phyloP scores from a whole-genome alignment of 306 rosid genomes.

The Pyrus bretschneideri region DNA sequence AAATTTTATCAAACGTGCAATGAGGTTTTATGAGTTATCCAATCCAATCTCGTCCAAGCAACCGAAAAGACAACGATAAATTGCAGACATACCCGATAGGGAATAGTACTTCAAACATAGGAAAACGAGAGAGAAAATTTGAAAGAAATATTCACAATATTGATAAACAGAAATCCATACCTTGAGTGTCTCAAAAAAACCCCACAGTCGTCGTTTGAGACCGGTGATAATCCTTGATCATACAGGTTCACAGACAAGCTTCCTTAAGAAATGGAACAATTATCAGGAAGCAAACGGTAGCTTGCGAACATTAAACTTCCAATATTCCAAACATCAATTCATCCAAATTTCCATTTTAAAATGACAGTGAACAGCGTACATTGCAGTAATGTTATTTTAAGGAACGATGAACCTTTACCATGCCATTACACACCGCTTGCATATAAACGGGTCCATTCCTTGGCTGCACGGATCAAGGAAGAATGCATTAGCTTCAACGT shows the following conservation, averaged over 20 bases:
- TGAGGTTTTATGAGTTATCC: too few relatives aligned
- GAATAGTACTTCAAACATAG: background rate
- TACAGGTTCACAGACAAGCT: conserved; percentile 36
- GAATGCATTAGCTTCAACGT: background rate
- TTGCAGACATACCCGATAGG: background rate
- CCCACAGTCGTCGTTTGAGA: background rate
- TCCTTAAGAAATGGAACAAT: conserved; percentile 28
- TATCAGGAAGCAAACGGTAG: conserved; percentile 31
- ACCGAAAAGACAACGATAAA: background rate
- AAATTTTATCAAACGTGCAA: too few relatives aligned
- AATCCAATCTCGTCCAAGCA: background rate
- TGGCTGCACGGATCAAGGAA: conserved; percentile 41
- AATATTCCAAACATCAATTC: conserved; percentile 41
- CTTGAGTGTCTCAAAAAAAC: background rate
- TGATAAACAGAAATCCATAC: background rate
- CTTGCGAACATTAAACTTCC: conserved; percentile 30
- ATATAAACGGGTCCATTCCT: conserved; percentile 86
- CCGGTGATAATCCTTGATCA: conserved; percentile 13
- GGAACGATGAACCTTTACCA: conserved; percentile 23
- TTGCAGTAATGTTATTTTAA: conserved; percentile 42
- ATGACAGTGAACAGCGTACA: conserved; percentile 50
- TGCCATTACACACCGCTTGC: conserved; percentile 66
- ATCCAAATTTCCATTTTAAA: conserved; percentile 43
- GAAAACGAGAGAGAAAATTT: background rate
- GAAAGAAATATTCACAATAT: background rate